Evolutionary conservation across 331 rosid genomes (phyloP), one percentile per base, ranked within the genome.

Genomic region (Pyrus hybrid): DNA sequence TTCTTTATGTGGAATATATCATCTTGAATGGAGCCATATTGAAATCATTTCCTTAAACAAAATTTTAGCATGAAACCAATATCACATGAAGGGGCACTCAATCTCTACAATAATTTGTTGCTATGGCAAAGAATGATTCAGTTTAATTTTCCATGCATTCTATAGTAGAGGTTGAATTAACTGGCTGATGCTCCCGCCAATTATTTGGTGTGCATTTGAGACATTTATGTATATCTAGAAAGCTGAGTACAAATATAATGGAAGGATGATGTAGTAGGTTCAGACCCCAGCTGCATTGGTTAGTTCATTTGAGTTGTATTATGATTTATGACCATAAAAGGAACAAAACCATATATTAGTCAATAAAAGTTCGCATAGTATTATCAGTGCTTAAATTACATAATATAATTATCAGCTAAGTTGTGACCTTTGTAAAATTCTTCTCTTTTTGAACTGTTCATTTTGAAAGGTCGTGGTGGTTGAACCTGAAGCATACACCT

Each of bases 401-500:
- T 29, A 6, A 2, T 37, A 37, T 37, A 37, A 37, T 33, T 7
- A 6, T 32, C 20, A 33, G 57, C 57, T 35, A 25, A 26, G 4
- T 16, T 29, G 16, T 21, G 23, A 13, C 22, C 68, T 6, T 16
- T 33, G 3, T 41, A 2, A 63, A 29, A 4, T 20, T 22, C 4
- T n/a, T 45, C 18, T 4, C 5, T 54, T 66, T 67, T 16, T 28
- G 25, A 14, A 37, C 26, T 51, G 49, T 21, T 4, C 17, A 28
- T 45, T 66, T 25, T 64, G 58, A 75, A 49, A 93, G 98, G 96
- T 94, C 8, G 4, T 54, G 61, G 93, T 91, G 69, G 85, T 83
- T 80, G 97, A 94, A 30, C 61, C 97, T 1, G 97, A 94, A 91
- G 92, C 90, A 30, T 94, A 94, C 84, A 81, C 96, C 6, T 94